A percentile compares a stretch with the other conserved stretches of the same genome.
These are phyloP conservation scores for Mycosphaerelloides madeirae DNA, from an alignment of 2,329 filamentous ascomycete species.

Conservation along the genomic window DNA sequence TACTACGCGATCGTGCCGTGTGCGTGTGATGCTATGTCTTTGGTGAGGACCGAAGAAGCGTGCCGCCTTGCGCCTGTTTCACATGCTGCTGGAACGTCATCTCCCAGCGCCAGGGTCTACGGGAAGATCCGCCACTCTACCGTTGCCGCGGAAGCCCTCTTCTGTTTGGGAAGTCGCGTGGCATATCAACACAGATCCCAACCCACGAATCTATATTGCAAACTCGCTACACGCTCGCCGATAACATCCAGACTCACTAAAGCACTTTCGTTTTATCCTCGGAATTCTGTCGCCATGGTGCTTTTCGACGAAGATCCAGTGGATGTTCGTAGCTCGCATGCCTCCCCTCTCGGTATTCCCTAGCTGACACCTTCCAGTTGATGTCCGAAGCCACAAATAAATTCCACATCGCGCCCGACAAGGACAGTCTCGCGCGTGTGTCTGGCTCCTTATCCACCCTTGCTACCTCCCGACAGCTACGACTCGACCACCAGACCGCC, in stretches of 20 bases:
- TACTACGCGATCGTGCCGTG: background rate
- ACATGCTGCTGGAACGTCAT: background rate
- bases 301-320: conserved; percentile 91
- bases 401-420: conserved; percentile 92
- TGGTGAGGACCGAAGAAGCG: background rate
- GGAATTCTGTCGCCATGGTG: conserved; percentile 53
- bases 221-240: background rate
- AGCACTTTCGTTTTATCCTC: background rate
- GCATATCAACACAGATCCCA: no score
- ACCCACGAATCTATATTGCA: background rate
- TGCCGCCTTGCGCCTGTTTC: background rate
- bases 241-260: conserved; percentile 1
- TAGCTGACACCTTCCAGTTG: conserved; percentile 42
- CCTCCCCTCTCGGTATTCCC: conserved; percentile 1
- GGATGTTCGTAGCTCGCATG: conserved; percentile 53
- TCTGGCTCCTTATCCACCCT: conserved; percentile 77
- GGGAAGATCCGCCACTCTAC: background rate
- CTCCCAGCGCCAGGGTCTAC: background rate
- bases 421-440: conserved; percentile 74
- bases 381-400: conserved; percentile 88
- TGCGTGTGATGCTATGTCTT: background rate
- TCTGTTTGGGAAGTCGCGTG: background rate
- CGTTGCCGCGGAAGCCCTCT: background rate
- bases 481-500: conserved; percentile 46
- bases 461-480: conserved; percentile 75